Evolutionary conservation across 2,329 filamentous ascomycete species (phyloP), one percentile per base, ranked within the genome.

Genomic region (Knufia fluminis): DNA sequence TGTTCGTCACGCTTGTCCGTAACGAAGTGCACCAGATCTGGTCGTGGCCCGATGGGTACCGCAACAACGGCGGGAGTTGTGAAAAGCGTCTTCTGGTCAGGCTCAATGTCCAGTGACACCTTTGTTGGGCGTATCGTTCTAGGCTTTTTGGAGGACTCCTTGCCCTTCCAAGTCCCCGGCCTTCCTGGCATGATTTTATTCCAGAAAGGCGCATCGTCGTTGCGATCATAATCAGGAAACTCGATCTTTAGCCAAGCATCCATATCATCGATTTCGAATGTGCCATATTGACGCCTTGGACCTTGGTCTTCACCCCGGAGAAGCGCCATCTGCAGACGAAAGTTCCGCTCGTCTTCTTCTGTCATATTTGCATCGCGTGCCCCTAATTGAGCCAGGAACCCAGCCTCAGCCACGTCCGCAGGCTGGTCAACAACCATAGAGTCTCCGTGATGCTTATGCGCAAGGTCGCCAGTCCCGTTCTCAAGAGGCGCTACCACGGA

Each of bases 61-160:
- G 48, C 26, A 14, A 49, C 39, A 17, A 51, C 46, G 2, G 48
- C 48, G 12, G 80, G 75, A n/a, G 91, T 79, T 49, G 82, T 81
- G 64, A 97, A 98, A 22, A 78, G 74, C 59, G 89, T 88, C 65
- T 94, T 87, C 57, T 94, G 86, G 59, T 97, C 92, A 41, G 79
- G 76, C 2, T 86, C 85, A 28, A 97, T 72, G 53, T 98, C 92
- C 12, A 98, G 74, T 53, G 81, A 89, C 50, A 95, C 76, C 66
- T 98, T 98, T 17, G 85, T 90, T 0, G 89, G 88, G 3, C 89
- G 77, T 2, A 97, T 75, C 14, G 86, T 75, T 66, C 90, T 92
- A 0, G 89, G 86, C 66, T 89, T 94, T 1, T 75, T 57, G 0
- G 90, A n/a, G n/a, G n/a, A 88, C 33, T 81, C 79, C 66, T 95